Evolutionary conservation across 257 asterid genomes (phyloP), one percentile per base, ranked within the genome.

Genomic region (Scutellaria barbata): DNA sequence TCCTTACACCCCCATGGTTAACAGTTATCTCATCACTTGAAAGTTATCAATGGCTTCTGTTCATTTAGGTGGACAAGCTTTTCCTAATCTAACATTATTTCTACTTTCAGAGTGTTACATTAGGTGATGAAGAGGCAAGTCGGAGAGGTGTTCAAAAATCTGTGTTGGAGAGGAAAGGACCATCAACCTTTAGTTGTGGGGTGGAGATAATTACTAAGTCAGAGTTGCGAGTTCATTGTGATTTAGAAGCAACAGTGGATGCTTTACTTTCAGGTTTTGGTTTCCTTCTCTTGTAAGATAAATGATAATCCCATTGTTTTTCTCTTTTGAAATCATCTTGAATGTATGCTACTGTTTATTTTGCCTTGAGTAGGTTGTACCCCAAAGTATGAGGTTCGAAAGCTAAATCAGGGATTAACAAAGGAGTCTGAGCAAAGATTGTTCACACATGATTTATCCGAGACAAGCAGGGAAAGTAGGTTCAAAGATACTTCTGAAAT

Each of bases 111-210:
- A 94, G 98, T 72, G 99, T 94, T 72, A 94, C 99, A 6, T 77
- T 94, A 65, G 99, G 97, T 17, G 99, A 94, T 85, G 99, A 94
- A 86, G 98, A 94, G 84, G 99, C 99, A 61, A 91, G 90, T 80
- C 84, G 99, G 55, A 85, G 99, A 78, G 92, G 96, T 75, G 98
- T 91, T 75, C 96, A 91, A 79, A 94, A 94, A 79, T 81, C 92
- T 39, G 96, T 94, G 61, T 72, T 89, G 87, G 99, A 94, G 83
- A 94, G 99, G 79, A 89, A 88, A 86, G 99, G 99, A 51, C 98
- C 98, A 45, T 88, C 96, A 64, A 85, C 97, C 80, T 94, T 94
- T 77, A 82, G 77, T 76, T 85, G 96, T 63, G 99, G 90, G 25
- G 98, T 94, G 78, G 99, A 94, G 87, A 91, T 94, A 71, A 91